Conservation (phyloP, 139 green algal species). For the Haematococcus sp. region DNA sequence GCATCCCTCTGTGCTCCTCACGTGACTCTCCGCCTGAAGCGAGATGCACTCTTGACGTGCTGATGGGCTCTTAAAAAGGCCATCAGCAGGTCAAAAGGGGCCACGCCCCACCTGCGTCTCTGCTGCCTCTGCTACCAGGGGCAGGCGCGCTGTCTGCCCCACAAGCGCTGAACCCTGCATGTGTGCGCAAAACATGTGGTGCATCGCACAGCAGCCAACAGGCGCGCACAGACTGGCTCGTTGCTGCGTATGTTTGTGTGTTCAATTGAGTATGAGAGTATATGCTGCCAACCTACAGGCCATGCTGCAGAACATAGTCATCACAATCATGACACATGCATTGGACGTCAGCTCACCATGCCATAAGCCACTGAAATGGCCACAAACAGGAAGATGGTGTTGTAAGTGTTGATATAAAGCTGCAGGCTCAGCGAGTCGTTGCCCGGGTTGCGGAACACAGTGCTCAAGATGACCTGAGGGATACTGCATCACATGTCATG, state of each 20-base stretch:
- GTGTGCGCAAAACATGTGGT: no score
- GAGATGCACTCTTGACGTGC: no score
- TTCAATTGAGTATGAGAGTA: no score
- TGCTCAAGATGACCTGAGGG: slow-evolving; percentile 29
- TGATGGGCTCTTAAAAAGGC: no score
- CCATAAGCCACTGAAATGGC: slow-evolving; percentile 69
- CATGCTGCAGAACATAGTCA: neutral
- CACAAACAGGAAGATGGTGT: slow-evolving; percentile 83
- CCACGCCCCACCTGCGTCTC: slow-evolving; percentile 62
- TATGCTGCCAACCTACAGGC: no score
- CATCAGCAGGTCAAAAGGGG: neutral
- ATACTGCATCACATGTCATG: slow-evolving; percentile 20
- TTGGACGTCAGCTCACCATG: slow-evolving; percentile 48
- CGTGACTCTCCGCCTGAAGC: no score
- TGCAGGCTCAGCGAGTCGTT: slow-evolving; percentile 51
- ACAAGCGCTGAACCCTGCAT: slow-evolving; percentile 63
- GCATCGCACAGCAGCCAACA: no score
- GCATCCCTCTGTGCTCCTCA: no score
- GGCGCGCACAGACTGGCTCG: no score
- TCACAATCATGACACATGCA: neutral
- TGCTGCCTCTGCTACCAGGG: slow-evolving; percentile 77
- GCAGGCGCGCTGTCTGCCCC: slow-evolving; percentile 66
- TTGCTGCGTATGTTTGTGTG: no score
- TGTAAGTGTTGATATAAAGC: slow-evolving; percentile 71
- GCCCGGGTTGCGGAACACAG: slow-evolving; percentile 30